Base-by-base conservation (phyloP, 2,329 filamentous ascomycete species). In the Sporothrix mexicana region DNA sequence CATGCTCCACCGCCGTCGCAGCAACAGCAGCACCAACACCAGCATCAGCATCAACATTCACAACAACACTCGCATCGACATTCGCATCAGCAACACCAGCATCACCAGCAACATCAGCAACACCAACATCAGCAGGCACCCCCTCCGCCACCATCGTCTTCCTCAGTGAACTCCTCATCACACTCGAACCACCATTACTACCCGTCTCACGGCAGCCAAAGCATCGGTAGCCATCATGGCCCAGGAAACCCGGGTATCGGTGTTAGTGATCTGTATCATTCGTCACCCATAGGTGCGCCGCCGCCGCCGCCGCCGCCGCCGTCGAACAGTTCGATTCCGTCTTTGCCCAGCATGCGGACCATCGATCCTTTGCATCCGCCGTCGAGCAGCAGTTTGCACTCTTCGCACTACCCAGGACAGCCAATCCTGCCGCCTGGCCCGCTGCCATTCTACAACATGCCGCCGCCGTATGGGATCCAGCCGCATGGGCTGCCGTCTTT, bases 391-490 rank as follows among this genome's bases (percentile, higher is more conserved):
- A 74, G 20, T 68, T 64, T 43, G 72, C 74, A 41, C 72, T 71
- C 73, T 1, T 49, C 49, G 9, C 55, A 53, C 9, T 53, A 68
- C 23, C 25, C 41, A 12, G 62, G 62, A 49, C 41, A 51, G 13
- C 80, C 76, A 78, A 80, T 47, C 77, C 53, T 71, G 15, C 70
- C 81, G 76, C 76, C 76, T 15, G 79, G 80, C 47, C 80, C 80
- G 23, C 79, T 86, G 79, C 77, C 81, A 23, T 88, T 84, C 77
- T 87, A 87, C 74, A 76, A 78, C 70, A 80, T 82, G 69, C 74
- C 83, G 77, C 76, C 83, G 75, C 77, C 81, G 9, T 84, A 87
- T 74, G 82, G 81, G n/a, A 78, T 88, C 71, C 80, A 83, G 36
- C 80, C 83, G 30, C 79, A 82, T 12, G 84, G 86, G 41, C 79